Evolutionary conservation across 1,139 yeast species (phyloP), one percentile per base, ranked within the genome.

Genomic region (Hyphopichia khmerensis): DNA sequence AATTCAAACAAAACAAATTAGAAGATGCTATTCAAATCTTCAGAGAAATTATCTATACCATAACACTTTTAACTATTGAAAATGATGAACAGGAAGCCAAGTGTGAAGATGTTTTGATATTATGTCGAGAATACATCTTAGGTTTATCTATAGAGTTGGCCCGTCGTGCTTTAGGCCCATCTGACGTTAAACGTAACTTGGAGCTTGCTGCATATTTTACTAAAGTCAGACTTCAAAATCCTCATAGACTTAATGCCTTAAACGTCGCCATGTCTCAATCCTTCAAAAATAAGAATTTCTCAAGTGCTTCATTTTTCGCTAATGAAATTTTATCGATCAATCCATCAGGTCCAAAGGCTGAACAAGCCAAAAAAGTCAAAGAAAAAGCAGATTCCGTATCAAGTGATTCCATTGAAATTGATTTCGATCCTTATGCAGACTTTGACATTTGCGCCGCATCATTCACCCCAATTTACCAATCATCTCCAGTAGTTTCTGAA

Each of bases 161-260:
- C 44, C 90, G 99, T 68, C 88, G 98, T 67, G 63, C 85, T 8
- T 69, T 91, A 45, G 88, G 86, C 33, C 72, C 84, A 4, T 68
- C 72, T 23, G 88, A 89, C 47, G 71, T 84, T 42, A 86, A 89
- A 66, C 84, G 98, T 49, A 90, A 88, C 60, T 76, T 95, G 58
- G 99, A 93, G 64, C 75, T 95, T 53, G 98, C 98, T 5, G 96
- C 98, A 0, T 93, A 91, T 67, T 95, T 95, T 72, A 89, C 99
- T 15, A 82, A 82, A 60, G 84, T 91, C 33, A 80, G 84, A 52
- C 78, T 95, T 53, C 90, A 87, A 53, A 83, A 87, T 37, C 84
- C 85, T 6, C 99, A 95, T 64, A 81, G 84, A 48, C 79, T 86
- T 42, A 85, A 90, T 59, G 97, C 99, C 10, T 75, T 90, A 55